phyloP scores from a whole-genome alignment of 2,329 filamentous ascomycete species.

The Stagonosporopsis tanaceti region DNA sequence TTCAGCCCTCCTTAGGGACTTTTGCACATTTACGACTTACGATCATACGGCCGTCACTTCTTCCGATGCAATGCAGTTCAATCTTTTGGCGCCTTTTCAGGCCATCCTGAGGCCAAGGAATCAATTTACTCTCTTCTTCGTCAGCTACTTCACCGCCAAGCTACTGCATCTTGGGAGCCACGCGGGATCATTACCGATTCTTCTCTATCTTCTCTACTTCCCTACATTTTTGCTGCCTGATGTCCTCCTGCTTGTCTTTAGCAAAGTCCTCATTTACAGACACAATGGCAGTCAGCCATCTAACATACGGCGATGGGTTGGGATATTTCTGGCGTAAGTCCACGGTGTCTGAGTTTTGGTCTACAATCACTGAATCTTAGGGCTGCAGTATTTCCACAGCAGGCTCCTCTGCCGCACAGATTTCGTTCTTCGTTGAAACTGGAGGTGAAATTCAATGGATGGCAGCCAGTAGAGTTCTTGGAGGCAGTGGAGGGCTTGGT shows the following conservation, averaged over 20 bases:
- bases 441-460: constrained; percentile 31
- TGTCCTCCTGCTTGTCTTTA: constrained; percentile 23
- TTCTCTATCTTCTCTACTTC: constrained; percentile 28
- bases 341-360: too few relatives aligned
- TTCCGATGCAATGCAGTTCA: constrained; percentile 25
- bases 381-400: constrained; percentile 19
- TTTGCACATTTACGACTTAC: constrained; percentile 15
- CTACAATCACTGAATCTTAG: constrained; percentile 4
- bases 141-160: constrained; percentile 27
- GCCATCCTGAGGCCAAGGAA: constrained; percentile 22
- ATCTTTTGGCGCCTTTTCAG: constrained; percentile 26
- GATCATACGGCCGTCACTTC: constrained; percentile 12
- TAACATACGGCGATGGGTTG: constrained; percentile 9
- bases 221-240: constrained; percentile 27
- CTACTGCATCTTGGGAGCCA: constrained; percentile 29
- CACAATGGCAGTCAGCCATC: constrained; percentile 23
- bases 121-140: constrained; percentile 27
- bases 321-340: constrained; percentile 22
- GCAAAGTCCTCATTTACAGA: constrained; percentile 25
- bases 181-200: constrained; percentile 23
- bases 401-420: constrained; percentile 25
- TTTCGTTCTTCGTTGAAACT: constrained; percentile 27
- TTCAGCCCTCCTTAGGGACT: neutral
- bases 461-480: constrained; percentile 26
- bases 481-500: constrained; percentile 26